These are phyloP conservation scores for Exophiala aquamarina DNA, from an alignment of 2,329 filamentous ascomycete species.

Conservation along the genomic window DNA sequence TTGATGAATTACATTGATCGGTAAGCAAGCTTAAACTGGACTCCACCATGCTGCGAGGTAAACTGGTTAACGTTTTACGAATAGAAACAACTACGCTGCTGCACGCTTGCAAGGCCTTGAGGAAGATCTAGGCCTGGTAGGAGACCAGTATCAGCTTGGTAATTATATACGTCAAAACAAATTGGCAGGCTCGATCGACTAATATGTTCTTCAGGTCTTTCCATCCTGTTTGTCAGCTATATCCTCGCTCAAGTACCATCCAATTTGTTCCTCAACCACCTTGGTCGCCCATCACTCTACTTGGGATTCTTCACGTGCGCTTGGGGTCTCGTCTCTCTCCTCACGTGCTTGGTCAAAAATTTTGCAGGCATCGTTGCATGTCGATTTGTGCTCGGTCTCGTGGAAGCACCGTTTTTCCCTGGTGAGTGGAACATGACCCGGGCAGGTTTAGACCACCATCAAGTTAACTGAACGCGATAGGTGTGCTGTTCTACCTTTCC, in stretches of 20 bases:
- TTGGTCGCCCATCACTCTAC: conserved; percentile 39
- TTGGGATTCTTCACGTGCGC: conserved; percentile 46
- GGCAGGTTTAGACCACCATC: too few relatives aligned
- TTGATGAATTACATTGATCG: conserved; percentile 48
- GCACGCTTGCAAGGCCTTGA: conserved; percentile 45
- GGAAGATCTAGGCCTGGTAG: conserved; percentile 36
- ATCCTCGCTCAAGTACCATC: conserved; percentile 44
- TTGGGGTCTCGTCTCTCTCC: conserved; percentile 47
- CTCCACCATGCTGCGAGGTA: background rate
- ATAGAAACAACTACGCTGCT: conserved; percentile 48
- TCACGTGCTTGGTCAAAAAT: conserved; percentile 44
- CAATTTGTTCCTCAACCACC: conserved; percentile 42
- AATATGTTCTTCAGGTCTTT: conserved; percentile 31
- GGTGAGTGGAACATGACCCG: too few relatives aligned
- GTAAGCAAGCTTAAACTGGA: conserved; percentile 29
- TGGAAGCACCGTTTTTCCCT: conserved; percentile 49
- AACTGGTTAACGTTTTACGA: background rate
- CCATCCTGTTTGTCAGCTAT: conserved; percentile 46
- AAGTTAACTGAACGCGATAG: too few relatives aligned
- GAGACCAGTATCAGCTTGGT: conserved; percentile 34
- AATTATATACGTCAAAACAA: background rate
- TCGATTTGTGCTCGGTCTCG: conserved; percentile 45
- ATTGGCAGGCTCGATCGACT: background rate
- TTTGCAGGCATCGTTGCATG: conserved; percentile 42
- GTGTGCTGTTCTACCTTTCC: conserved; percentile 49